Conservation (phyloP, 805 yeast species). For the Lachancea lanzarotensis region DNA sequence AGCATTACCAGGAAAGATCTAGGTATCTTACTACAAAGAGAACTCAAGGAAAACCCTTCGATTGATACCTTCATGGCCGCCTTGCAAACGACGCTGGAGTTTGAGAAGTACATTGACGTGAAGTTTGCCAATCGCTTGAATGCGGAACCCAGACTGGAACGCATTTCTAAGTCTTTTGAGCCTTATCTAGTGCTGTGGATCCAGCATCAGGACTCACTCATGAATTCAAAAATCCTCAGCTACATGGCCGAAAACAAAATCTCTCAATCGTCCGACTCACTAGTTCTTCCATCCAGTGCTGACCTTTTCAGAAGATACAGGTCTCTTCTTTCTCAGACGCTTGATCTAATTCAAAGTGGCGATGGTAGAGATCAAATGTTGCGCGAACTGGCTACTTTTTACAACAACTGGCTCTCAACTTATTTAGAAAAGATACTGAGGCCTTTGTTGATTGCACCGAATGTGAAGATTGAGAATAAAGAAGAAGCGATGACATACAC, state of each 20-base stretch:
- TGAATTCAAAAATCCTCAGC: constrained; percentile 57
- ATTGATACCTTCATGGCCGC: constrained; percentile 63
- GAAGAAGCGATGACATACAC: constrained; percentile 58
- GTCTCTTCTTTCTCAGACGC: constrained; percentile 61
- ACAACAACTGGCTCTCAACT: constrained; percentile 57
- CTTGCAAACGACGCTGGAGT: constrained; percentile 71
- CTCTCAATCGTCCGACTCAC: constrained; percentile 46
- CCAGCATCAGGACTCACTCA: constrained; percentile 64
- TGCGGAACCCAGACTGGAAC: constrained; percentile 13
- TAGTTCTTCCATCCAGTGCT: constrained; percentile 79
- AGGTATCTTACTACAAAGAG: constrained; percentile 42
- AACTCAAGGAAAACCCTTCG: constrained; percentile 40
- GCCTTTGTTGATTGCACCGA: constrained; percentile 41
- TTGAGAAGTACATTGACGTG: constrained; percentile 68
- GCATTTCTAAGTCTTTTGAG: constrained; percentile 65
- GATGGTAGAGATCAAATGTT: constrained; percentile 32
- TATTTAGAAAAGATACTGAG: constrained; percentile 48
- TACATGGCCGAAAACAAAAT: constrained; percentile 55
- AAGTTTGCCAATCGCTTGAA: constrained; percentile 44
- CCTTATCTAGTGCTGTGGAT: constrained; percentile 86
- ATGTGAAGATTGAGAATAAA: constrained; percentile 36
- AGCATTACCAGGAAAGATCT: constrained; percentile 64
- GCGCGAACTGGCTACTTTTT: constrained; percentile 47
- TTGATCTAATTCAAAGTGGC: constrained; percentile 44
- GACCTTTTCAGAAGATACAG: constrained; percentile 78